phyloP scores from a whole-genome alignment of 257 asterid species.

The Forsythia viridissima region DNA sequence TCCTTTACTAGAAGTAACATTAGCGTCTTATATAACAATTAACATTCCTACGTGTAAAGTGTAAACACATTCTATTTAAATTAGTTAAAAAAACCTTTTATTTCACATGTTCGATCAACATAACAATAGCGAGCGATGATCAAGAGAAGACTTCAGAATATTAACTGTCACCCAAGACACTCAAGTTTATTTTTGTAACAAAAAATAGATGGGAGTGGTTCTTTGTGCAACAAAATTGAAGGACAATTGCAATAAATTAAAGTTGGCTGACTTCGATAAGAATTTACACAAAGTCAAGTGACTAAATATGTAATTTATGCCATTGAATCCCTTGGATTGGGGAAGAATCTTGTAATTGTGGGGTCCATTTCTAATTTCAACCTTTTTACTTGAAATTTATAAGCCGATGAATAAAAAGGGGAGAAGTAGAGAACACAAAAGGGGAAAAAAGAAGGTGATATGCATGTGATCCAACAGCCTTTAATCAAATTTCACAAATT shows the following conservation, averaged over 20 bases:
- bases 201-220: background rate
- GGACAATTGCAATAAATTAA: too few species aligned
- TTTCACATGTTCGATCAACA: background rate
- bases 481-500: slow-evolving; percentile 5
- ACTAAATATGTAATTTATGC: background rate
- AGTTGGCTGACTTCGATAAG: background rate
- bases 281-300: slow-evolving; percentile 7
- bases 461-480: slow-evolving; percentile 99
- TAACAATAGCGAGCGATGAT: too few species aligned
- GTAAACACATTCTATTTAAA: too few species aligned
- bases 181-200: background rate
- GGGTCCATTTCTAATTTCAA: slow-evolving; percentile 35
- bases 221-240: too few species aligned
- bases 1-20: background rate
- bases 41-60: too few species aligned
- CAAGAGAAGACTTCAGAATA: background rate
- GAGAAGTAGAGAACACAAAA: slow-evolving; percentile 44
- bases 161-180: background rate
- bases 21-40: too few species aligned
- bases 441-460: slow-evolving; percentile 51
- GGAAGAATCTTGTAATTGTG: slow-evolving; percentile 52
- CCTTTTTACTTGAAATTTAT: slow-evolving; percentile 19
- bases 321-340: slow-evolving; percentile 60
- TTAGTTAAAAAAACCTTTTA: too few species aligned
- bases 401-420: slow-evolving; percentile 59